A percentile compares a stretch with the other conserved stretches of the same genome.
Evolutionary conservation across 2,329 filamentous ascomycete species (phyloP).

Genomic region (Cercospora beticola): DNA sequence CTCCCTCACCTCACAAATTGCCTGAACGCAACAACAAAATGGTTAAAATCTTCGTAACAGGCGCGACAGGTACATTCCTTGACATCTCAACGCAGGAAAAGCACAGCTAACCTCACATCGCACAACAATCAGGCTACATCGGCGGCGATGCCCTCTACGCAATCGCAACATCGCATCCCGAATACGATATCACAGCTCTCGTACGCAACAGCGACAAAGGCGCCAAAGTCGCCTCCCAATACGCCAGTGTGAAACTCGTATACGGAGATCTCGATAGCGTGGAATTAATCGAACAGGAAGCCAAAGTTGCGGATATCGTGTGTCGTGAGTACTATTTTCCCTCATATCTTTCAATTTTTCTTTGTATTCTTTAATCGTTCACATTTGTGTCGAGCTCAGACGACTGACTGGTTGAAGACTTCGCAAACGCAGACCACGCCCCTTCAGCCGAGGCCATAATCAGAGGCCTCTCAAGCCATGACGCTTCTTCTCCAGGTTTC

Average conservation of each 20-base stretch:
- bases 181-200: conserved; percentile 51
- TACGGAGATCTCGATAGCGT: conserved; percentile 52
- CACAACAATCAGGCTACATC: conserved; percentile 36
- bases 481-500: conserved; percentile 40
- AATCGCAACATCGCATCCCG: conserved; percentile 48
- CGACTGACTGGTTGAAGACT: conserved; percentile 36
- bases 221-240: conserved; percentile 47
- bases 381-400: conserved; percentile 22
- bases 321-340: conserved; percentile 37
- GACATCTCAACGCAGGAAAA: neutral
- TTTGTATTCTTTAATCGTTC: neutral
- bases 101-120: neutral
- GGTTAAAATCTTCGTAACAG: conserved; percentile 30
- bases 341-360: neutral
- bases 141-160: conserved; percentile 48
- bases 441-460: conserved; percentile 51
- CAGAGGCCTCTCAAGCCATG: conserved; percentile 49
- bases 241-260: conserved; percentile 51
- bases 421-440: conserved; percentile 48
- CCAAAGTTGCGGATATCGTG: conserved; percentile 52
- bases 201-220: conserved; percentile 53
- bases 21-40: conserved; percentile 15
- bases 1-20: neutral
- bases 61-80: conserved; percentile 13
- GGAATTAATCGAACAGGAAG: conserved; percentile 47